Base-by-base conservation (phyloP, 2,329 filamentous ascomycete genomes). In the Fusarium irregulare region DNA sequence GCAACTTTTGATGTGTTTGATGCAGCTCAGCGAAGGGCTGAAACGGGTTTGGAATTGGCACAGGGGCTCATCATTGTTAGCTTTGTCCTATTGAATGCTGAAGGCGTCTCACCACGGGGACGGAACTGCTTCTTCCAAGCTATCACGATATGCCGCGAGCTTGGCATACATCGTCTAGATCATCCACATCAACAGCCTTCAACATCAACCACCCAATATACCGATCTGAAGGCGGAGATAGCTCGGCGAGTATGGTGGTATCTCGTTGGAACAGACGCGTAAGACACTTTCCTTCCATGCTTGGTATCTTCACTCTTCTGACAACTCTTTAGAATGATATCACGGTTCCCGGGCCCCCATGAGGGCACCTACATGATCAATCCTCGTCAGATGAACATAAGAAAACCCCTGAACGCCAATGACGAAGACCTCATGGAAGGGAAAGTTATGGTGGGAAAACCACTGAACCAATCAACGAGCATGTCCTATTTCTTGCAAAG, bases 211-310 rank as follows among this genome's bases (percentile, higher is more conserved):
- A 70, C 76, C 10, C 76, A 74, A 20, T 59, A 64, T 21, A 64
- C 66, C 4, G 76, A 74, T 21, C 16, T 78, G 2, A 74, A 74
- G 34, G 72, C 68, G 7, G 83, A 84, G 56, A 76, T 81, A 40
- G 82, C 79, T 42, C 74, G 82, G 20, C 76, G 83, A 47, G 67
- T 83, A 6, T 84, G 82, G 83, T 84, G 82, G 82, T 81, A 83
- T 64, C 73, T 84, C 8, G 77, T 77, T 12, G 73, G 78, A 1
- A 80, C 78, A 7, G 81, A 84, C 63, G 83, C 80, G 82, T 81
- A 62, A 68, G 75, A 47, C 10, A 7, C 16, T 20, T 10, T n/a
- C 10, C 20, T 40, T 18, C 6, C 25, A 21, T 37, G 13, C n/a
- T 18, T n/a, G 3, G 14, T 16, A 10, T 11, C 28, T 16, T 28